These are phyloP conservation scores for Pharnaceum exiguum DNA, from an alignment of 148 eudicot species.

Conservation along the genomic window DNA sequence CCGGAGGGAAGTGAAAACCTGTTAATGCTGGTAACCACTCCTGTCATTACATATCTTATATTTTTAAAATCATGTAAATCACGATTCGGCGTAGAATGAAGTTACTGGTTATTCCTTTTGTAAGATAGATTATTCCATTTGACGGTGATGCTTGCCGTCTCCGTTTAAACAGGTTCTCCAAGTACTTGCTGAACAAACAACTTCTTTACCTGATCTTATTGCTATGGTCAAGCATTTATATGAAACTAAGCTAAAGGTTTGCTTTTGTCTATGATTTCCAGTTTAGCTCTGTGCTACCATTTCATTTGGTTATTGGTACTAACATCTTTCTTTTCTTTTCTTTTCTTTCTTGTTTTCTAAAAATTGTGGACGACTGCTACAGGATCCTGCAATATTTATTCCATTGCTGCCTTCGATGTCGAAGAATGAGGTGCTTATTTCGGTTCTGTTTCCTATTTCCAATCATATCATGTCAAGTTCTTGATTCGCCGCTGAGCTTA, in stretches of 20 bases:
- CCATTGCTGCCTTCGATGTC: conserved; percentile 81
- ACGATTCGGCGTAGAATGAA: too few species aligned
- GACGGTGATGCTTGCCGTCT: not conserved
- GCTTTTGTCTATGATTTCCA: conserved; percentile 4
- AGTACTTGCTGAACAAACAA: conserved; percentile 62
- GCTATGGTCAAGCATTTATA: conserved; percentile 75
- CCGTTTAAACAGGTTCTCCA: conserved; percentile 60
- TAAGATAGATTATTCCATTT: not conserved
- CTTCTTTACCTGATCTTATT: conserved; percentile 72
- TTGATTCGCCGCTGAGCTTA: not conserved
- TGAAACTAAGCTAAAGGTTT: conserved; percentile 86
- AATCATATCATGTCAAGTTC: not conserved
- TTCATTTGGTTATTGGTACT: not conserved
- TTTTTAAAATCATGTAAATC: too few species aligned
- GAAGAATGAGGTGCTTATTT: conserved; percentile 61
- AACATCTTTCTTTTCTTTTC: conserved; percentile 1
- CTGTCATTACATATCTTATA: conserved; percentile 3
- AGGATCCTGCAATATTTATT: conserved; percentile 87
- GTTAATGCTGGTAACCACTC: conserved; percentile 59
- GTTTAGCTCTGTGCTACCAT: not conserved
- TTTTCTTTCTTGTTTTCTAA: too few species aligned
- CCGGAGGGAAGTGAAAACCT: conserved; percentile 88
- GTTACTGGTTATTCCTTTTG: too few species aligned
- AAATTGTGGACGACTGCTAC: conserved; percentile 16
- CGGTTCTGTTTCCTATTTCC: not conserved